Base-by-base conservation (phyloP, 2,329 filamentous ascomycete species). In the Botrytis deweyae region DNA sequence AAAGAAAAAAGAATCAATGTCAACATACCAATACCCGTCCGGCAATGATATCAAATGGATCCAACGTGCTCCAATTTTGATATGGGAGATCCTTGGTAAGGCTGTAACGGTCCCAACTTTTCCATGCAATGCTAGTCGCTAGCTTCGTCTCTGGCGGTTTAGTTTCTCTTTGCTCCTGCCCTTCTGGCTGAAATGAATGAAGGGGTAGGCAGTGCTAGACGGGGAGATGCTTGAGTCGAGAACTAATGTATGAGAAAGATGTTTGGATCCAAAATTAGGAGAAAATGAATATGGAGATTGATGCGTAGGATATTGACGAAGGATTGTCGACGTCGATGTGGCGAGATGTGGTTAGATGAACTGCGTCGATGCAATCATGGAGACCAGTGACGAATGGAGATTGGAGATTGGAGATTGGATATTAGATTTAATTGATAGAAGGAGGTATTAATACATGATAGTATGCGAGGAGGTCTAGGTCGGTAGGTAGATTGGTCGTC, bases 41-140 rank as follows among this genome's bases (percentile, higher is more conserved):
- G 62, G 42, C 62, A 44, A 64, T 33, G 62, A 29, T 64, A 44
- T 42, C 61, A 64, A 42, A 58, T 44, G 36, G 62, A 33, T 20
- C 38, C 61, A 10, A 44, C 22, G 2, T 40, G 59, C 36, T 16
- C 59, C 62, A 44, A 8, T 67, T 38, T 67, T 38, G 25, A 36
- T 49, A 55, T 25, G 65, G 33, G 46, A 67, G 65, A 67, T 67
- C 65, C 65, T 67, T 29, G 65, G 40, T 40, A 67, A 67, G 65
- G 65, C 65, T 67, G 65, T 52, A 67, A 52, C 44, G 46, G 44
- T 29, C 38, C 25, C 1, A 55, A 22, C 36, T 40, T 40, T 62
- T 40, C 22, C 25, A 42, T 42, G 38, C 4, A 58, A 58, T 58
- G 16, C 42, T 33, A 14, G 40, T 44, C 9, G 62, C 18, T 55